Evolutionary conservation across 345 rosid species (phyloP), one percentile per base, ranked within the genome.

Genomic region (Noccaea caerulescens): DNA sequence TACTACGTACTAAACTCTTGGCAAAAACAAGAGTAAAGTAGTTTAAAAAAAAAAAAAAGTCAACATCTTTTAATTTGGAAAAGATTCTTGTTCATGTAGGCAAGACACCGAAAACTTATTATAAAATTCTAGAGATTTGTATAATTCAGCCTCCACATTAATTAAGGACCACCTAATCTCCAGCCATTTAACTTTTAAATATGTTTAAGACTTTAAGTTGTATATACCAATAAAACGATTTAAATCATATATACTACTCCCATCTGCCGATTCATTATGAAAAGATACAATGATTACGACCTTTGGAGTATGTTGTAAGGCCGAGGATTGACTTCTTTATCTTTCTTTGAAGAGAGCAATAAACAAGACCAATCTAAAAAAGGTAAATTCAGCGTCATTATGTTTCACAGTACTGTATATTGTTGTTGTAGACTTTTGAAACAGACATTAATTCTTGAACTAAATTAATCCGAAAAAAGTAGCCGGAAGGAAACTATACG

Each of bases 11-110:
- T 50, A 10, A 51, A 51, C 56, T 25, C 14, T 51, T 13, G 25
- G 60, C 20, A 33, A 8, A 55, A 55, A 8, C n/a, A 16, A 34
- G 43, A 56, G 43, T 56, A 36, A 56, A 47, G 3, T 41, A 39
- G 10, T 13, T 2, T 10, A 30, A 25, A 52, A 2, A 20, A 30
- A 25, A 52, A 2, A 23, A 37, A 42, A 71, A 60, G 61, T 38
- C 75, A 71, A 70, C 75, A 27, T 50, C 32, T 70, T 50, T 4
- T 4, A 7, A 59, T 36, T 58, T 37, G 8, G 66, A 27, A 69
- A 49, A 49, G 30, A 53, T 58, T 60, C 58, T 59, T 70, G 20
- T 47, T 69, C 47, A 46, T 58, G 54, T 43, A 43, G 58, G 58
- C 50, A 58, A 69, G 41, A 59, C 59, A 70, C 59, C 52, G 34